Base-by-base conservation (phyloP, 139 green algal species). In the Microglena sp. region DNA sequence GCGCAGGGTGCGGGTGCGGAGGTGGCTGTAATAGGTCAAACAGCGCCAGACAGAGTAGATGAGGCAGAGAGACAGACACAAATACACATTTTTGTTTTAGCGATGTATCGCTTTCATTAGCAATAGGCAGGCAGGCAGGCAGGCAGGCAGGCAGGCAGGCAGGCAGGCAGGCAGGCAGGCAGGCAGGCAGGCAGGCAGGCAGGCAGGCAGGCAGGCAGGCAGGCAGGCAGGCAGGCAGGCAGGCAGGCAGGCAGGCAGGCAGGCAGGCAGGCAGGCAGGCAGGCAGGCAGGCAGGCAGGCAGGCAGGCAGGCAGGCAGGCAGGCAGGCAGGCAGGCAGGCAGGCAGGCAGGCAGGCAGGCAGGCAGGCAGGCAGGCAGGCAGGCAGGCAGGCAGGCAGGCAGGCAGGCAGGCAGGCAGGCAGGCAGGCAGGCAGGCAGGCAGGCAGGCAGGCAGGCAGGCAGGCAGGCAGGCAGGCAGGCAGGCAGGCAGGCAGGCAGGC, bases 71-170 rank as follows among this genome's bases (percentile, higher is more conserved):
- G n/a, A n/a, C n/a, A n/a, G n/a, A n/a, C n/a, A n/a, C n/a, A n/a
- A n/a, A n/a, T n/a, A n/a, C n/a, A n/a, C n/a, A n/a, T n/a, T n/a
- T n/a, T n/a, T n/a, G n/a, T n/a, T n/a, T n/a, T n/a, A n/a, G n/a
- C n/a, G n/a, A n/a, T n/a, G n/a, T n/a, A n/a, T n/a, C n/a, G n/a
- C n/a, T n/a, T n/a, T n/a, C n/a, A n/a, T 50, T 18, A 18, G 40
- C 24, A 50, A 50, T 5, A 33, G 55, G 63, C 29, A 60, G 5
- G 27, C 55, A 62, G 26, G 55, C 55, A 36, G 24, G 55, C 55
- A 62, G 24, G 55, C 55, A 62, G 26, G 55, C 55, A 62, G 26
- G 55, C 55, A 62, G 26, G 55, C 55, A 62, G 26, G 55, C 55
- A 62, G 26, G 27, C 55, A 62, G 26, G 55, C 55, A 62, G 26